Conservation (phyloP, 1,139 yeast genomes). For the Saccharomyces hybrid region DNA sequence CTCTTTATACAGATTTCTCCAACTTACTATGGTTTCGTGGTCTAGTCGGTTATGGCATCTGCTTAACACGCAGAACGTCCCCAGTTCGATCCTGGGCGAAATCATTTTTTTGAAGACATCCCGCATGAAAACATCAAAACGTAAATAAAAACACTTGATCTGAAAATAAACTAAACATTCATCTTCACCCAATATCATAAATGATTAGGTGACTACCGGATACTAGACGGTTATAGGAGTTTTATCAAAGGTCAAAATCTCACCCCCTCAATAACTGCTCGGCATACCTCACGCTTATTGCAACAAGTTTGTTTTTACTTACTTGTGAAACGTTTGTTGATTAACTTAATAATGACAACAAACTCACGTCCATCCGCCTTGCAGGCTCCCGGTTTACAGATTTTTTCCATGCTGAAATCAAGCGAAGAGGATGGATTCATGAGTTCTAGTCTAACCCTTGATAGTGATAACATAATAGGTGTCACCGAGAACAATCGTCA, state of each 20-base stretch:
- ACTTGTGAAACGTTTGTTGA: neutral
- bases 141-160: neutral
- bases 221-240: neutral
- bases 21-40: slow-evolving; percentile 53
- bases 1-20: too few relatives aligned
- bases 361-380: slow-evolving; percentile 1
- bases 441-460: neutral
- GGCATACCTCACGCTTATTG: neutral
- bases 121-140: neutral
- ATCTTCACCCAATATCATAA: too few relatives aligned
- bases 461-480: neutral
- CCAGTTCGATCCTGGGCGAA: slow-evolving; percentile 99
- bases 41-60: slow-evolving; percentile 99
- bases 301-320: neutral
- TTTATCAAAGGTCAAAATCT: neutral
- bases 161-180: neutral
- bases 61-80: slow-evolving; percentile 99
- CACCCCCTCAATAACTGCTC: neutral
- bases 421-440: neutral
- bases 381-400: slow-evolving; percentile 12
- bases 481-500: neutral
- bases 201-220: too few relatives aligned
- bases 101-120: slow-evolving; percentile 37
- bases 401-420: slow-evolving; percentile 6
- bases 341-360: neutral